Evolutionary conservation across 768 basidiomycete genomes (phyloP).

Genomic region (Pleurotus citrinopileatus): DNA sequence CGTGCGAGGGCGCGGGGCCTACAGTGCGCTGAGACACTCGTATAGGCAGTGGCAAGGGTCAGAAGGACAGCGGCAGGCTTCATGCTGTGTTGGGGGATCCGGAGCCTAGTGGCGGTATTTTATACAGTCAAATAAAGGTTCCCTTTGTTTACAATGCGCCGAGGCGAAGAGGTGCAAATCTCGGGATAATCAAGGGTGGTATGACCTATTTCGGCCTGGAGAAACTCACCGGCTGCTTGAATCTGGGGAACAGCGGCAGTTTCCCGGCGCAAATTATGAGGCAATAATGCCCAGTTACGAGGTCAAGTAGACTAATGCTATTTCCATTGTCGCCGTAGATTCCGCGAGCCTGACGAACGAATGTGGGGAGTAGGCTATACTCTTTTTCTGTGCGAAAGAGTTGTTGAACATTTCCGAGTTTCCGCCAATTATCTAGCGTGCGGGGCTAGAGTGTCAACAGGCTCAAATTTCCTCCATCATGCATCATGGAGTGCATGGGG

Average conservation of each 20-base stretch:
- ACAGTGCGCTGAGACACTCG: slow-evolving; percentile 17
- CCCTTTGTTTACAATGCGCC: no score
- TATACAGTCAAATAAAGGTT: not conserved
- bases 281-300: no score
- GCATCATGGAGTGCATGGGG: no score
- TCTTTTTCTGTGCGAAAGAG: not conserved
- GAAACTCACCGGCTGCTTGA: not conserved
- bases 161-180: no score
- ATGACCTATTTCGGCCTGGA: not conserved
- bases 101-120: not conserved
- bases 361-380: not conserved
- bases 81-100: not conserved
- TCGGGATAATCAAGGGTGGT: not conserved
- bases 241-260: no score
- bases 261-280: no score
- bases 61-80: not conserved
- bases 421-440: not conserved
- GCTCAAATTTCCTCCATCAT: no score
- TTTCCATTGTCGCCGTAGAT: no score
- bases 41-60: not conserved
- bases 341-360: no score
- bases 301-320: no score
- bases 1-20: not conserved
- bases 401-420: not conserved
- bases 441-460: no score